These are phyloP conservation scores for Biancaea sappan DNA, from an alignment of 306 rosid genomes.

Conservation along the genomic window DNA sequence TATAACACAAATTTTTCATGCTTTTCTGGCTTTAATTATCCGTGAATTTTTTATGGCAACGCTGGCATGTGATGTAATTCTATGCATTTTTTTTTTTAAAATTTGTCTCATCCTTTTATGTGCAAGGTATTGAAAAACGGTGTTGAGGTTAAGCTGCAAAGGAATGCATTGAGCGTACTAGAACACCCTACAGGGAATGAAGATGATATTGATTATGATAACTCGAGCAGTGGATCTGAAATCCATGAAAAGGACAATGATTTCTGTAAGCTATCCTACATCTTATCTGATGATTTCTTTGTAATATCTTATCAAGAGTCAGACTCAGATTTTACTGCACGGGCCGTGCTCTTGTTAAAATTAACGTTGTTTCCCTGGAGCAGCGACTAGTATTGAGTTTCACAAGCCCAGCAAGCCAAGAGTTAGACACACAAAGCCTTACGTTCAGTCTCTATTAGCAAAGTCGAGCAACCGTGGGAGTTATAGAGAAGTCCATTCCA, in stretches of 20 bases:
- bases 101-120: conserved; percentile 4
- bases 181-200: conserved; percentile 73
- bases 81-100: background rate
- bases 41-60: background rate
- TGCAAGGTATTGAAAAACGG: conserved; percentile 72
- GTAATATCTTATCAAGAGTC: background rate
- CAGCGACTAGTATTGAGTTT: conserved; percentile 59
- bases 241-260: conserved; percentile 60
- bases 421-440: conserved; percentile 49
- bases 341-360: background rate
- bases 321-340: background rate
- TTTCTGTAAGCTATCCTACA: conserved; percentile 46
- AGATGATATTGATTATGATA: conserved; percentile 49
- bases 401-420: conserved; percentile 53
- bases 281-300: background rate
- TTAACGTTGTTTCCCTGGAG: background rate
- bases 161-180: conserved; percentile 75
- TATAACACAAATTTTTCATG: background rate
- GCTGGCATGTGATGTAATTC: background rate
- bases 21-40: background rate
- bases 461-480: conserved; percentile 49
- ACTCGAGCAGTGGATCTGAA: conserved; percentile 66
- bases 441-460: conserved; percentile 37
- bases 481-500: conserved; percentile 56
- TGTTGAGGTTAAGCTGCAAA: conserved; percentile 73